Base-by-base conservation (phyloP, 208 protist genomes). In the Lotmaria passim region DNA sequence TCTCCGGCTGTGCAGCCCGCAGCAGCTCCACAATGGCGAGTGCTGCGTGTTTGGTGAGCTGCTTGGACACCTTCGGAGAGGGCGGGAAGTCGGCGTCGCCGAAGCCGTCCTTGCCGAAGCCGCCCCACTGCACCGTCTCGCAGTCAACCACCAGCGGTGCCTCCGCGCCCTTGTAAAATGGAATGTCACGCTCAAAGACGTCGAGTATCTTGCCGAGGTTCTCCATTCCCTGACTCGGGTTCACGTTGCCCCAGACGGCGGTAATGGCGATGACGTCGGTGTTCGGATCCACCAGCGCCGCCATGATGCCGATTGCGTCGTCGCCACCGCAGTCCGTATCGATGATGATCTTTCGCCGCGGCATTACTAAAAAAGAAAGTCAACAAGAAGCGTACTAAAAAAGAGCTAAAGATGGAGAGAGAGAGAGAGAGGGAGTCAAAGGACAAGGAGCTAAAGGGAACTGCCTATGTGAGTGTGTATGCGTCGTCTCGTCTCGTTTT, bases 301-400 rank as follows among this genome's bases (percentile, higher is more conserved):
- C 28, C 85, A 95, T 91, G 60, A 95, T 88, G 52, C 75, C 87
- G 73, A 95, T 90, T 58, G 90, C 90, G 70, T 95, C 90, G 59
- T 95, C 90, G 44, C 85, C 83, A 17, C 90, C 90, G 62, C 85
- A 90, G 70, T 95, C 90, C 7, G 87, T 93, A 69, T 95, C 90
- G 60, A 95, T 90, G 31, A 95, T 95, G 38, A 95, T 73, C 79
- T 92, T 93, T 41, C 83, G 71, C 23, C 73, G 81, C 46, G 73
- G 62, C 87, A 90, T 90, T 30, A 34, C 65, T 65, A 66, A 17
- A 67, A 48, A 21, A 34, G 26, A 23, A 47, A 19, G 33, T 11
- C 21, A 15, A 21, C 10, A 44, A 38, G 8, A 39, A n/a, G n/a
- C n/a, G n/a, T n/a, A n/a, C n/a, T n/a, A 0, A 23, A 31, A 34